Conservation (phyloP, 371 early-diverging fungal genomes). For the Zopfochytrium polystomum region DNA sequence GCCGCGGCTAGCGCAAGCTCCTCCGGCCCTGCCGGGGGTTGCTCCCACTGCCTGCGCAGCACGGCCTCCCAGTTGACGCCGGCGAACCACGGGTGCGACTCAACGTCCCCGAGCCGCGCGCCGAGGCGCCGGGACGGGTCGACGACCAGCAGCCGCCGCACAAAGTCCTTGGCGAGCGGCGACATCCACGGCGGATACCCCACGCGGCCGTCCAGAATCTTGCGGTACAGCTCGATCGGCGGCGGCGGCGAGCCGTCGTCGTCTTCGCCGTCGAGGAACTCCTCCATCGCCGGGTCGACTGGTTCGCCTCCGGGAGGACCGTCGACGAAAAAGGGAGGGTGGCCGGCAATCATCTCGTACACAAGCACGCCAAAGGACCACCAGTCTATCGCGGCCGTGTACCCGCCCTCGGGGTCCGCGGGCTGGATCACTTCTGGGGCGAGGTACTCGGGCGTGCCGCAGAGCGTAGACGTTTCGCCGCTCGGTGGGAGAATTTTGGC, state of each 20-base stretch:
- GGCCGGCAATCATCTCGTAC: slow-evolving; percentile 93
- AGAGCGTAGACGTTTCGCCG: slow-evolving; percentile 59
- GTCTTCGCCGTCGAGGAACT: slow-evolving; percentile 87
- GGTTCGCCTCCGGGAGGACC: slow-evolving; percentile 89
- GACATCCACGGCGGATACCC: slow-evolving; percentile 88
- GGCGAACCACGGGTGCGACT: slow-evolving; percentile 90
- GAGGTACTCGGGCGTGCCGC: slow-evolving; percentile 72
- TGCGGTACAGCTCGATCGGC: slow-evolving; percentile 76
- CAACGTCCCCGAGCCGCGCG: slow-evolving; percentile 88
- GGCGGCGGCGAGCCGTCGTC: slow-evolving; percentile 74
- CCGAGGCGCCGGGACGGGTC: slow-evolving; percentile 89
- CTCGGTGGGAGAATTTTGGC: slow-evolving; percentile 54
- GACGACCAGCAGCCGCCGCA: slow-evolving; percentile 78
- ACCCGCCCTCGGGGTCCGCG: neutral
- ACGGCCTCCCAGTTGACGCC: slow-evolving; percentile 88
- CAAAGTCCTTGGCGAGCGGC: slow-evolving; percentile 80
- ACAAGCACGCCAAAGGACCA: slow-evolving; percentile 96
- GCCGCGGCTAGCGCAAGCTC: too few relatives aligned
- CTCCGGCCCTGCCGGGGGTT: too few relatives aligned
- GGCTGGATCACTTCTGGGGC: slow-evolving; percentile 71
- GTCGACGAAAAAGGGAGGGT: slow-evolving; percentile 95
- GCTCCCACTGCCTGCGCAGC: too few relatives aligned
- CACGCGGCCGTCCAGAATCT: slow-evolving; percentile 82
- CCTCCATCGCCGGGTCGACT: slow-evolving; percentile 78
- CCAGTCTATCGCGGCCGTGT: slow-evolving; percentile 47